Evolutionary conservation across 2,329 filamentous ascomycete genomes (phyloP), one percentile per base, ranked within the genome.

Genomic region (Tolypocladium inflatum): DNA sequence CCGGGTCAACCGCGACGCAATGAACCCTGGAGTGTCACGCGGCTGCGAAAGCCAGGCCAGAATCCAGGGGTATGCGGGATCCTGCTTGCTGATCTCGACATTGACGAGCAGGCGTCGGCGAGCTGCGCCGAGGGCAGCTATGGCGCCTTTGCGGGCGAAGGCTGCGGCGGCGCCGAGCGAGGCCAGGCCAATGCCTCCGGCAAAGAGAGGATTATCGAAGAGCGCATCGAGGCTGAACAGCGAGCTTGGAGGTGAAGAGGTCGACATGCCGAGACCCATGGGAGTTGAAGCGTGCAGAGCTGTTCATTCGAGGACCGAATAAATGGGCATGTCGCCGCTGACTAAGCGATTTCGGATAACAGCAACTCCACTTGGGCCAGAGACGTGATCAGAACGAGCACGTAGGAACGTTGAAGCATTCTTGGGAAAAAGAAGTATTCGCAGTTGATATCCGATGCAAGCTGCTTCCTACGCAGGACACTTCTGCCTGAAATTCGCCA

Each of bases 11-110:
- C 78, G 80, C 37, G 76, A 80, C 23, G 80, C 79, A 41, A 87
- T 74, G 67, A 80, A 88, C 61, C 79, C 89, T 64, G 67, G 77
- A 68, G 78, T 73, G 57, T 85, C 81, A 55, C 91, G 90, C 63
- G 91, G 90, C 58, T 90, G 82, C 8, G 91, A 92, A 71, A 99
- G 89, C 92, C 94, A 99, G 63, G 92, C 87, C 11, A 99, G 80
- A 48, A 99, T 85, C 93, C 92, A 97, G 45, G 86, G 86, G 71
- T 97, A 99, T 2, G 93, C 92, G 51, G 91, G 86, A 74, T 99
- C 94, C 67, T 93, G 90, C 69, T 91, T 89, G 72, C 90, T 93
- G 73, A 99, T 96, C 74, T 99, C 94, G 67, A 99, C 86, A 67
- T 97, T 91, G 66, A 97, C 90, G 37, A 99, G 85, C 75, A 99